Conservation (phyloP, 1,284 basidiomycete genomes). For the Ganoderma meredithae region DNA sequence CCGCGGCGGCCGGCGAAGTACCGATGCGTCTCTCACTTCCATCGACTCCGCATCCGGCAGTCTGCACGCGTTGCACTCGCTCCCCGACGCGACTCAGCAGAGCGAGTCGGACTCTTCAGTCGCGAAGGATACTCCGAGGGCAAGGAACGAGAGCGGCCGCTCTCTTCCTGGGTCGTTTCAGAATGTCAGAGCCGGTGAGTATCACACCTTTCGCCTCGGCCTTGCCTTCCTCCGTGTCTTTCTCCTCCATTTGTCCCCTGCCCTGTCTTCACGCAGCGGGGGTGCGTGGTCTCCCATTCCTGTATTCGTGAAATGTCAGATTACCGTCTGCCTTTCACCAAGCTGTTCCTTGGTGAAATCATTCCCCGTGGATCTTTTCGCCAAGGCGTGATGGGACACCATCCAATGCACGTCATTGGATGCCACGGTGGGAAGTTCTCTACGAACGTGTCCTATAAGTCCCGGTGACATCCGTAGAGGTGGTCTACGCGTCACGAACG, state of each 20-base stretch:
- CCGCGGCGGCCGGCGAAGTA: slow-evolving; percentile 36
- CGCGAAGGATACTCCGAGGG: slow-evolving; percentile 42
- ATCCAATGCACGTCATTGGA: not conserved
- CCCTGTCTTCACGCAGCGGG: not conserved
- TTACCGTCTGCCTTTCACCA: not conserved
- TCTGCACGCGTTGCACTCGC: slow-evolving; percentile 28
- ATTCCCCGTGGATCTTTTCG: not conserved
- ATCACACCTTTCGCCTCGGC: not conserved
- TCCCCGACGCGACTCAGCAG: slow-evolving; percentile 28
- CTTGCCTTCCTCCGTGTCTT: not conserved
- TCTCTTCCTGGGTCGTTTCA: slow-evolving; percentile 43
- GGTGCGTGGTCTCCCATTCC: not conserved
- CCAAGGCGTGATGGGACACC: not conserved
- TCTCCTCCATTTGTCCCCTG: not conserved
- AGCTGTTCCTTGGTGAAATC: not conserved
- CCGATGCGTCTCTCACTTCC: slow-evolving; percentile 39
- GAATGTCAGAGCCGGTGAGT: slow-evolving; percentile 43
- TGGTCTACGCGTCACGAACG: too few relatives aligned
- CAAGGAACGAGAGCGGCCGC: slow-evolving; percentile 51
- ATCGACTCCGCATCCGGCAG: slow-evolving; percentile 36
- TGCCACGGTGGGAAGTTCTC: not conserved
- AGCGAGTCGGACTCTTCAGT: slow-evolving; percentile 43
- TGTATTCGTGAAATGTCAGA: not conserved
- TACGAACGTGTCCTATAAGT: not conserved
- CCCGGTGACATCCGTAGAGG: too few relatives aligned